These are phyloP conservation scores for Lentinula lateritia DNA, from an alignment of 768 basidiomycete species.

Conservation along the genomic window DNA sequence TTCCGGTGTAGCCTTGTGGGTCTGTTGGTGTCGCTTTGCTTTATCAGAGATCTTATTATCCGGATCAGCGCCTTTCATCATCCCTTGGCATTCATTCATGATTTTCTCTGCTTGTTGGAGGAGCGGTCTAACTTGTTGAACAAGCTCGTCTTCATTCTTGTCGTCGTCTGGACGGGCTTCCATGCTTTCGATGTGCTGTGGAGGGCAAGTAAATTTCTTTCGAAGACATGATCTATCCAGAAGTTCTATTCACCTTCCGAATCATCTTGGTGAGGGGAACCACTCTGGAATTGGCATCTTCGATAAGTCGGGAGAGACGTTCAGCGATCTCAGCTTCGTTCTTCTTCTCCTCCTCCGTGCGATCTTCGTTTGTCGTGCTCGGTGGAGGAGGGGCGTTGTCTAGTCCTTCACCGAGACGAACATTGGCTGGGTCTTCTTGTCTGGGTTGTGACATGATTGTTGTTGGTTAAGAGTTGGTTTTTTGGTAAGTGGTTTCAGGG, in stretches of 20 bases:
- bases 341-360: conserved; percentile 19
- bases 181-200: conserved; percentile 29
- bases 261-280: conserved; percentile 28
- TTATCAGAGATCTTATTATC: conserved; percentile 27
- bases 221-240: neutral
- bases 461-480: neutral
- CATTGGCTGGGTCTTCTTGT: neutral
- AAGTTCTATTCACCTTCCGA: conserved; percentile 24
- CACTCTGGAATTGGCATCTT: conserved; percentile 26
- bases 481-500: no score
- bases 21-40: conserved; percentile 26
- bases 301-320: conserved; percentile 28
- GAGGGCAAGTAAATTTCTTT: neutral
- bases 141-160: conserved; percentile 26
- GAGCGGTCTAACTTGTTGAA: conserved; percentile 29
- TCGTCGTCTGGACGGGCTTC: conserved; percentile 29
- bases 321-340: conserved; percentile 23
- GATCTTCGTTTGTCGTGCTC: conserved; percentile 9
- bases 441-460: neutral
- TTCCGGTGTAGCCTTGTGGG: conserved; percentile 30
- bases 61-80: conserved; percentile 30
- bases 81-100: conserved; percentile 31
- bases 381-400: neutral
- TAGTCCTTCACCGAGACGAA: neutral
- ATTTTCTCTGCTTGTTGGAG: conserved; percentile 32